Evolutionary conservation across 768 basidiomycete genomes (phyloP).

Genomic region (Pulveroboletus sp.): DNA sequence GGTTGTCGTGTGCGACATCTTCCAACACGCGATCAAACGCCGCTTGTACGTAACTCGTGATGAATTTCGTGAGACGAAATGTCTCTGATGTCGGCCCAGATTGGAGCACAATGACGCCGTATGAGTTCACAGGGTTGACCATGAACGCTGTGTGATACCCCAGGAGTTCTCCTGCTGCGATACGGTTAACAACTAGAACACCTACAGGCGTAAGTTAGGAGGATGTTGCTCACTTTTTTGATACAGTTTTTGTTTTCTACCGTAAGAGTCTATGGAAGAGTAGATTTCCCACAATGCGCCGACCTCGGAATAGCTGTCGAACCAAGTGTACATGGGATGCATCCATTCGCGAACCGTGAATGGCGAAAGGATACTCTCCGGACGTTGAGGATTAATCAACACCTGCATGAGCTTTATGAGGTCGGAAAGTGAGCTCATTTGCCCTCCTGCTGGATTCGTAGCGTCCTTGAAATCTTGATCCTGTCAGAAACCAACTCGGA

Average conservation of each 20-base stretch:
- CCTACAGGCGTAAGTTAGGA: background rate
- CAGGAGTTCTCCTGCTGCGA: constrained; percentile 36
- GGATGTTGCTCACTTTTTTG: background rate
- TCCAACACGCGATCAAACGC: constrained; percentile 34
- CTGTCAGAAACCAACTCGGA: constrained; percentile 20
- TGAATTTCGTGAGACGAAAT: constrained; percentile 30
- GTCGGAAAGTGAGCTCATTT: constrained; percentile 50
- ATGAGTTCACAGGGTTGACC: constrained; percentile 38
- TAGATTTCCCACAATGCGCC: constrained; percentile 46
- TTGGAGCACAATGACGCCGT: constrained; percentile 41
- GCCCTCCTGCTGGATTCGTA: constrained; percentile 46
- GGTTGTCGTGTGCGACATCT: constrained; percentile 22
- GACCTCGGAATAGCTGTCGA: constrained; percentile 35
- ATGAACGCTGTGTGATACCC: constrained; percentile 41
- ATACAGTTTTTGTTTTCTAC: constrained; percentile 34
- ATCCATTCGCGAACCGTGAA: constrained; percentile 43
- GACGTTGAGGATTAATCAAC: constrained; percentile 40
- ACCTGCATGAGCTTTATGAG: constrained; percentile 42
- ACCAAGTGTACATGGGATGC: constrained; percentile 39
- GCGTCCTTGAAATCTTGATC: constrained; percentile 39
- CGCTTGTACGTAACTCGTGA: constrained; percentile 32
- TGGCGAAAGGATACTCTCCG: constrained; percentile 33
- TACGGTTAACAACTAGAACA: background rate
- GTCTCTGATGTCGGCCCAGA: constrained; percentile 37
- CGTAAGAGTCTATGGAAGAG: constrained; percentile 28